Percentiles rank a stretch among this genome's conserved stretches.
Conservation (phyloP, 176 grass and related monocot species). For the Paspalum notatum region DNA sequence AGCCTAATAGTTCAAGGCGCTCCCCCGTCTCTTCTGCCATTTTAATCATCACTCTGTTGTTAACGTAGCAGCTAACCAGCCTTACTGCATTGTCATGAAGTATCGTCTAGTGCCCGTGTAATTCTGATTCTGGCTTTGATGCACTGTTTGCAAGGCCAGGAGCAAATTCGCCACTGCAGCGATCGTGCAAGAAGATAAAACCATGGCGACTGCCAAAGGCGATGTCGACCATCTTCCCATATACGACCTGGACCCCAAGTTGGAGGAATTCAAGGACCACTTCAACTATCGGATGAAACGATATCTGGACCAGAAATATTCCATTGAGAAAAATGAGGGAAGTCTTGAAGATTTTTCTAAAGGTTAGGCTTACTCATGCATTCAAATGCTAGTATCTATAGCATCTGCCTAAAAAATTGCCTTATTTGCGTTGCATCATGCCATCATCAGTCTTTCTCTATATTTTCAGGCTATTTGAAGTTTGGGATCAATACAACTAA, state of each 20-base stretch:
- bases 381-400: conserved; percentile 4
- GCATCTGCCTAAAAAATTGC: not conserved
- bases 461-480: conserved; percentile 79
- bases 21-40: no score
- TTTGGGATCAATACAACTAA: conserved; percentile 81
- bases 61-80: not conserved
- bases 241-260: conserved; percentile 63
- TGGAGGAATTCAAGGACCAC: conserved; percentile 76
- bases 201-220: conserved; percentile 43
- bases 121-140: not conserved
- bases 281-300: conserved; percentile 71
- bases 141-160: conserved; percentile 53
- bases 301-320: conserved; percentile 63
- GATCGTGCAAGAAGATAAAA: conserved; percentile 37
- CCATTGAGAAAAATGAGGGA: conserved; percentile 73
- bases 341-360: conserved; percentile 75
- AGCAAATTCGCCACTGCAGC: conserved; percentile 51
- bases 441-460: not conserved
- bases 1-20: no score
- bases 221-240: conserved; percentile 53
- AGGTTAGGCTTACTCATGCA: conserved; percentile 50
- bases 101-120: not conserved
- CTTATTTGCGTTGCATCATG: not conserved
- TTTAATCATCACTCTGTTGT: not conserved
- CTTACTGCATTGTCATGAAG: not conserved